Evolutionary conservation across 805 yeast species (phyloP).

Genomic region (Kazachstania martiniae): DNA sequence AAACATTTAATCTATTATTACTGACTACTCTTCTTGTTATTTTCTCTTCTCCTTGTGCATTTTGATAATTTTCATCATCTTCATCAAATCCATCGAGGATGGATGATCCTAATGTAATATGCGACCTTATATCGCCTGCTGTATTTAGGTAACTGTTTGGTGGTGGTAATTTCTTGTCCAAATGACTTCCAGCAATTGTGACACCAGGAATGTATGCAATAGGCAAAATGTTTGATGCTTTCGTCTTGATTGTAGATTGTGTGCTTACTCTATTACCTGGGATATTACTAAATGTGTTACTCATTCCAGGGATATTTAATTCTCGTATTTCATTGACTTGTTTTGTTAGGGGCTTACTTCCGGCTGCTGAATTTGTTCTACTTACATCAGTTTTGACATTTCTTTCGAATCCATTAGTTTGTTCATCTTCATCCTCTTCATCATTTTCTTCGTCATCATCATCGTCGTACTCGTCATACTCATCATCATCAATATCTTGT

Average conservation of each 20-base stretch:
- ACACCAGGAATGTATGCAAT: conserved; percentile 94
- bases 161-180: conserved; percentile 1
- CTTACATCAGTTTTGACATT: neutral
- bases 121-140: conserved; percentile 23
- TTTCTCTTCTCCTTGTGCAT: conserved; percentile 28
- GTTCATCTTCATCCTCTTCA: conserved; percentile 3
- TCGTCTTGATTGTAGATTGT: conserved; percentile 60
- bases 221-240: conserved; percentile 81
- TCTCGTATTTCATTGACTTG: neutral
- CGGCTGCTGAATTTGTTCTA: no score
- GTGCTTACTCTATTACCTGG: conserved; percentile 22
- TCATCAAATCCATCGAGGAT: conserved; percentile 33
- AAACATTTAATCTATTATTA: neutral
- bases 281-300: no score
- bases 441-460: conserved; percentile 13
- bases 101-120: conserved; percentile 32
- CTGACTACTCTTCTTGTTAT: no score
- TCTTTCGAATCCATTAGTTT: neutral
- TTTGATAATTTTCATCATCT: conserved; percentile 9
- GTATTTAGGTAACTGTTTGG: conserved; percentile 4
- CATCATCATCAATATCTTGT: conserved; percentile 17
- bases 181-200: conserved; percentile 27
- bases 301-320: no score
- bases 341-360: neutral
- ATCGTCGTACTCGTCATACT: conserved; percentile 11